Conservation (phyloP, 2,329 filamentous ascomycete genomes). For the Catunica adiposa region DNA sequence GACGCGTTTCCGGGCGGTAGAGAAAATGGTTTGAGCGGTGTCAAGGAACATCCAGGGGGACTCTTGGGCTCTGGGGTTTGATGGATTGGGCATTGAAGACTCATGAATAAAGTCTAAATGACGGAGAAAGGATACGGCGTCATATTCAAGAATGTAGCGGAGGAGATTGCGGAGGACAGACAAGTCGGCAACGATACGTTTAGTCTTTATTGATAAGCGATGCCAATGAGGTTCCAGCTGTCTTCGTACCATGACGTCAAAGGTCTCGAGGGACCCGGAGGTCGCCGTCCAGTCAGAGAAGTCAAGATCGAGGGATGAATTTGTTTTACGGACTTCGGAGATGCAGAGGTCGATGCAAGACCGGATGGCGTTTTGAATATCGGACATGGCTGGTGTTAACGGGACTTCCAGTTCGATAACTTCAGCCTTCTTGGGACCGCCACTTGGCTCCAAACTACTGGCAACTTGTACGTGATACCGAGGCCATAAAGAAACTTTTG, state of each 20-base stretch:
- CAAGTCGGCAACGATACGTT: slow-evolving; percentile 82
- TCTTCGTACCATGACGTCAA: slow-evolving; percentile 72
- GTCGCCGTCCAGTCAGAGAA: slow-evolving; percentile 97
- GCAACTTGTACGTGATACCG: slow-evolving; percentile 86
- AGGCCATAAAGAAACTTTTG: slow-evolving; percentile 80
- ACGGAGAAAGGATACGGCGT: slow-evolving; percentile 80
- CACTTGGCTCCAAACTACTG: slow-evolving; percentile 69
- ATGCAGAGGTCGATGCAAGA: slow-evolving; percentile 95
- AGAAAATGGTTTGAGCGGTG: slow-evolving; percentile 85
- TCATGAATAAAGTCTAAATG: slow-evolving; percentile 90
- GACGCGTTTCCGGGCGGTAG: slow-evolving; percentile 72
- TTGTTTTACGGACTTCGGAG: slow-evolving; percentile 79
- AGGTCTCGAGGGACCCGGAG: slow-evolving; percentile 80
- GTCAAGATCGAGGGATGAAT: slow-evolving; percentile 49
- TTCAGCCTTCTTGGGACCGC: slow-evolving; percentile 58
- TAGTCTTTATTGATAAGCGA: slow-evolving; percentile 83
- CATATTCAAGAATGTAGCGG: slow-evolving; percentile 66
- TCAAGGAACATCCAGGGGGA: slow-evolving; percentile 95
- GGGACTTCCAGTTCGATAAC: slow-evolving; percentile 92
- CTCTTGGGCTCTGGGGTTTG: slow-evolving; percentile 72
- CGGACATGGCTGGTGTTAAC: slow-evolving; percentile 86
- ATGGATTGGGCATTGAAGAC: slow-evolving; percentile 73
- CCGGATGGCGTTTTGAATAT: slow-evolving; percentile 86
- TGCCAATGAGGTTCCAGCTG: slow-evolving; percentile 97
- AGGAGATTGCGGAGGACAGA: slow-evolving; percentile 69